phyloP scores from a whole-genome alignment of 257 asterid species.

The Mentha longifolia region DNA sequence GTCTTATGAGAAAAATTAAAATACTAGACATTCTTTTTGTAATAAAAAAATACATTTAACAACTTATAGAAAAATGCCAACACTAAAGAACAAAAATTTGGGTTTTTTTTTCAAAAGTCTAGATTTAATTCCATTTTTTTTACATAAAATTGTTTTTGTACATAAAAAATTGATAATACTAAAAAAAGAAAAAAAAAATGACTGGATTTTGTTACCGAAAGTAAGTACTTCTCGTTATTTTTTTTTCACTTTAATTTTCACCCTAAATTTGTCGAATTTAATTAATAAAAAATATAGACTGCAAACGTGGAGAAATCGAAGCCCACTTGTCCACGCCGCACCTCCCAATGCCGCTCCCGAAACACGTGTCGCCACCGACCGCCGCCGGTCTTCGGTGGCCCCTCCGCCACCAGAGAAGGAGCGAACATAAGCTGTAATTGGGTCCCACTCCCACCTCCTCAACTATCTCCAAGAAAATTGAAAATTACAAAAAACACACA shows the following conservation, averaged over 20 bases:
- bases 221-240: neutral
- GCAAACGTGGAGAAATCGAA: slow-evolving; percentile 31
- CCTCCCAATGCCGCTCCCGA: slow-evolving; percentile 7
- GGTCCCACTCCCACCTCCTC: slow-evolving; percentile 40
- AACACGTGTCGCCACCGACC: slow-evolving; percentile 43
- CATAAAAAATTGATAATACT: neutral
- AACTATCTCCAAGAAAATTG: slow-evolving; percentile 17
- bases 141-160: neutral
- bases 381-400: slow-evolving; percentile 36
- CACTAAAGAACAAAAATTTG: too few species aligned
- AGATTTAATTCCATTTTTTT: too few species aligned
- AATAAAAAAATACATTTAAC: too few species aligned
- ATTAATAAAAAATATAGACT: neutral
- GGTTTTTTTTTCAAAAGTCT: too few species aligned
- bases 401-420: slow-evolving; percentile 40
- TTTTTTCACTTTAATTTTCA: neutral
- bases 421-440: slow-evolving; percentile 44
- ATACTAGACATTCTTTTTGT: too few species aligned
- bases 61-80: too few species aligned
- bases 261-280: slow-evolving; percentile 13
- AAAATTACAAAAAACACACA: neutral
- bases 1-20: too few species aligned
- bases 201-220: neutral
- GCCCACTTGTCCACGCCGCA: slow-evolving; percentile 33
- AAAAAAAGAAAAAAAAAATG: neutral